Evolutionary conservation across 805 yeast species (phyloP).

Genomic region (Ogataea allantospora): DNA sequence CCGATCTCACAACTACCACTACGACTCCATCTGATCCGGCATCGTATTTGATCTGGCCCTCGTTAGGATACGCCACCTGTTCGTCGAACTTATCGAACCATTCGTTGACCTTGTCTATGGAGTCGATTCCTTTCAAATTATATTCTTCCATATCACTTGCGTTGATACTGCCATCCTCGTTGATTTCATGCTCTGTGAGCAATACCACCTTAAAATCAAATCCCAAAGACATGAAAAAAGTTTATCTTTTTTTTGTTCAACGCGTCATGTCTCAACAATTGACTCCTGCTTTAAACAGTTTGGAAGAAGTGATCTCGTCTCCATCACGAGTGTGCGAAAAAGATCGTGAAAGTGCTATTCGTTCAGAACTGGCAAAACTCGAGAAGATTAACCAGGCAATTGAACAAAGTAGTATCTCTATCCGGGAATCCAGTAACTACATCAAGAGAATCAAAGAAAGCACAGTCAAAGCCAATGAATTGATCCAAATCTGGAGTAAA

Average conservation of each 20-base stretch:
- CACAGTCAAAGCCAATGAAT: constrained; percentile 24
- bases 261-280: constrained; percentile 19
- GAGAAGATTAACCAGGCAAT: constrained; percentile 19
- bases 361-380: constrained; percentile 17
- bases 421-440: constrained; percentile 19
- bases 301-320: constrained; percentile 17
- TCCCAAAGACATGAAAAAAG: constrained; percentile 32
- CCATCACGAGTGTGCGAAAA: constrained; percentile 6
- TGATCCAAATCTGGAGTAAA: constrained; percentile 59
- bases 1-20: constrained; percentile 49
- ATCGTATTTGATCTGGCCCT: constrained; percentile 53
- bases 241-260: constrained; percentile 5
- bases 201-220: constrained; percentile 46
- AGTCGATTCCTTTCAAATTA: constrained; percentile 42
- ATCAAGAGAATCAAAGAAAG: constrained; percentile 18
- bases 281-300: constrained; percentile 14
- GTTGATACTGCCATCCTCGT: constrained; percentile 17
- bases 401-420: constrained; percentile 18
- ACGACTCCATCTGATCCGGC: constrained; percentile 62
- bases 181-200: constrained; percentile 34
- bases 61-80: constrained; percentile 52
- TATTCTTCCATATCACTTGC: constrained; percentile 47
- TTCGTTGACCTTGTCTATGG: constrained; percentile 46
- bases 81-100: constrained; percentile 55
- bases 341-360: constrained; percentile 16